Conservation (phyloP, 345 rosid species). For the Brassica carinata region DNA sequence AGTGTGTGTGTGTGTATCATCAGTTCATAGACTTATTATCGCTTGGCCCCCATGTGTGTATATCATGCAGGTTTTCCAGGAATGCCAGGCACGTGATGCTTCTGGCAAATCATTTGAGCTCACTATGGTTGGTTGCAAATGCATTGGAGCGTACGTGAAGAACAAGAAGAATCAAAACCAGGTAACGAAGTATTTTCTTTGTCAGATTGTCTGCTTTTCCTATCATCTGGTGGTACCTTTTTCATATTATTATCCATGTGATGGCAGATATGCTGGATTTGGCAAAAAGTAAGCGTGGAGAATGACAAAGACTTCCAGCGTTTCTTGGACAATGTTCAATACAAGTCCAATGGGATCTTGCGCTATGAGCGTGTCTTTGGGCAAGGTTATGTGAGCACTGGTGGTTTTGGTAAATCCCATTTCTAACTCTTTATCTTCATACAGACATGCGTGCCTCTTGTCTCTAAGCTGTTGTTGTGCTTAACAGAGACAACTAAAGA, state of each 20-base stretch:
- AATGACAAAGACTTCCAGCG: slow-evolving; percentile 83
- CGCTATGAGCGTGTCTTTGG: slow-evolving; percentile 95
- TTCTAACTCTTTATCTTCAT: neutral
- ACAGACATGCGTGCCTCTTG: neutral
- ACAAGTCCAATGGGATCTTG: slow-evolving; percentile 72
- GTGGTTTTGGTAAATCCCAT: slow-evolving; percentile 70
- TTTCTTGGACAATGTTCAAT: slow-evolving; percentile 92
- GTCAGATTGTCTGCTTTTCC: slow-evolving; percentile 5
- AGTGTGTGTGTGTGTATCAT: neutral
- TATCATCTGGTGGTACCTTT: no score
- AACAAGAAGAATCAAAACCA: slow-evolving; percentile 93
- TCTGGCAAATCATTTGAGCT: slow-evolving; percentile 74
- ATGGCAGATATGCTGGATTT: slow-evolving; percentile 90
- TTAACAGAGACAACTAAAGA: slow-evolving; percentile 91
- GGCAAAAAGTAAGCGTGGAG: slow-evolving; percentile 74
- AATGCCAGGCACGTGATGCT: slow-evolving; percentile 54
- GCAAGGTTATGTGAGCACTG: slow-evolving; percentile 88
- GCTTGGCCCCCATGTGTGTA: neutral
- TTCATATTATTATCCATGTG: slow-evolving; percentile 1
- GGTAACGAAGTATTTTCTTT: slow-evolving; percentile 42
- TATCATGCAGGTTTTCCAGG: slow-evolving; percentile 65
- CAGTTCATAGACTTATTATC: neutral
- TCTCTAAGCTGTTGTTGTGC: slow-evolving; percentile 26
- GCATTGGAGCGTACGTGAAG: slow-evolving; percentile 95
- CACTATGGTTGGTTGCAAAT: slow-evolving; percentile 73